A percentile compares a stretch with the other conserved stretches of the same genome.
Evolutionary conservation across 805 yeast species (phyloP).

Genomic region (Starmerella gropengiesseri): DNA sequence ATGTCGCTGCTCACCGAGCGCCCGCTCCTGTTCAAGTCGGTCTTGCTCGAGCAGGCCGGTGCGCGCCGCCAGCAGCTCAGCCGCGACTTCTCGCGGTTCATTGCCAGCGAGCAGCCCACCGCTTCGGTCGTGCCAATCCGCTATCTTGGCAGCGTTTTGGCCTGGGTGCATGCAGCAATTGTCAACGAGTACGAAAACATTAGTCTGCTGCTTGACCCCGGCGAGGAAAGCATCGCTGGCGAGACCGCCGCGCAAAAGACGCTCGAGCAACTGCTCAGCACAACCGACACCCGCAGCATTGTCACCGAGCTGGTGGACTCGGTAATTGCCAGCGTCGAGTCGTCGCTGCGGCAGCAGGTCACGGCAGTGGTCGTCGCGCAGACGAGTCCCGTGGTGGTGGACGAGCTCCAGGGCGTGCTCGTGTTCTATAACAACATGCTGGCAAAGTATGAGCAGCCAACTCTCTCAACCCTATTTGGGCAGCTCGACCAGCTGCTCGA

Average conservation of each 20-base stretch:
- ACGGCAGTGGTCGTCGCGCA: slow-evolving; percentile 63
- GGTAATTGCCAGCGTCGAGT: slow-evolving; percentile 44
- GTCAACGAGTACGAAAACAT: slow-evolving; percentile 80
- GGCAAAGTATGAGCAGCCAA: slow-evolving; percentile 33
- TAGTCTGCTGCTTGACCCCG: slow-evolving; percentile 44
- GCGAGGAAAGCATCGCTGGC: slow-evolving; percentile 10
- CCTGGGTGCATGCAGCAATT: slow-evolving; percentile 73
- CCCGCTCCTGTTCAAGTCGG: slow-evolving; percentile 40
- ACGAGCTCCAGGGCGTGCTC: slow-evolving; percentile 51
- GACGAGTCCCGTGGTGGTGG: slow-evolving; percentile 42
- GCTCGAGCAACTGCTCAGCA: slow-evolving; percentile 11
- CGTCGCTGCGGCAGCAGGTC: slow-evolving; percentile 50
- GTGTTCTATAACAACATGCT: slow-evolving; percentile 61
- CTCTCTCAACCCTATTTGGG: slow-evolving; percentile 23
- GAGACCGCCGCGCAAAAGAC: slow-evolving; percentile 7
- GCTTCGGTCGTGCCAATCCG: slow-evolving; percentile 65
- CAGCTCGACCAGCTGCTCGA: slow-evolving; percentile 30
- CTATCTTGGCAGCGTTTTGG: slow-evolving; percentile 76
- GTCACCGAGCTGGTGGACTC: slow-evolving; percentile 31
- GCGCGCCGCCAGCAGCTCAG: slow-evolving; percentile 53
- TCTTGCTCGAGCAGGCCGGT: slow-evolving; percentile 54
- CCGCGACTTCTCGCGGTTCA: slow-evolving; percentile 49
- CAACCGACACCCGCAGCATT: slow-evolving; percentile 16
- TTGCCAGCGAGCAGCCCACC: slow-evolving; percentile 25
- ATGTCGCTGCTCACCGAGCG: slow-evolving; percentile 28